Evolutionary conservation across 768 basidiomycete genomes (phyloP), one percentile per base, ranked within the genome.

Genomic region (Calocybe gangraenosa): DNA sequence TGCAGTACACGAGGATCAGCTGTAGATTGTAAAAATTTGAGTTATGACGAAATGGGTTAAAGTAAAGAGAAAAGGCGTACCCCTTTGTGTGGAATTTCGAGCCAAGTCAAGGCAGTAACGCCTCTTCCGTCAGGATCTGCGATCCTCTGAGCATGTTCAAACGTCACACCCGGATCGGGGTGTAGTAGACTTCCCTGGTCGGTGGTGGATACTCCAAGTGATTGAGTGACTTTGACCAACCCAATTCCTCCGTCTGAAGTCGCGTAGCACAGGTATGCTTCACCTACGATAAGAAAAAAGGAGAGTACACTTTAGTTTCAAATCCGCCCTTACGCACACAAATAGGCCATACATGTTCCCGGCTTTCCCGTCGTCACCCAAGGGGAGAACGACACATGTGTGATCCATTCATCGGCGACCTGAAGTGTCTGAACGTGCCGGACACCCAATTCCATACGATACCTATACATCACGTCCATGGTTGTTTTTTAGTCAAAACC

Each of bases 321-420:
- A n/a, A n/a, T n/a, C n/a, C n/a, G n/a, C n/a, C n/a, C n/a, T n/a
- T n/a, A n/a, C n/a, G n/a, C n/a, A 48, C 35, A 44, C 18, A 21
- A 40, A 21, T 28, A n/a, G n/a, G n/a, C 48, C 70, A 60, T 50
- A 83, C 87, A 73, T 44, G 60, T 64, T 38, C 68, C 68, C 4
- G 56, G 55, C 20, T 63, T 56, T 0, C 57, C 50, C 33, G 57
- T 32, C 33, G 57, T 32, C 7, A 49, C 58, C 85, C 86, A 89
- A 11, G 69, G 57, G 3, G 83, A 77, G 65, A 82, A 80, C 0
- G 79, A 69, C 13, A 84, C 55, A 50, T 79, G 73, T 3, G 75
- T 81, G 8, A 90, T 65, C 87, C 87, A 90, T 37, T 69, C 68
- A 19, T 83, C 69, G 23, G 73, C 58, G 10, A 86, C 66, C 3